Evolutionary conservation across 257 asterid genomes (phyloP), one percentile per base, ranked within the genome.

Genomic region (Solanum corneliomulleri): DNA sequence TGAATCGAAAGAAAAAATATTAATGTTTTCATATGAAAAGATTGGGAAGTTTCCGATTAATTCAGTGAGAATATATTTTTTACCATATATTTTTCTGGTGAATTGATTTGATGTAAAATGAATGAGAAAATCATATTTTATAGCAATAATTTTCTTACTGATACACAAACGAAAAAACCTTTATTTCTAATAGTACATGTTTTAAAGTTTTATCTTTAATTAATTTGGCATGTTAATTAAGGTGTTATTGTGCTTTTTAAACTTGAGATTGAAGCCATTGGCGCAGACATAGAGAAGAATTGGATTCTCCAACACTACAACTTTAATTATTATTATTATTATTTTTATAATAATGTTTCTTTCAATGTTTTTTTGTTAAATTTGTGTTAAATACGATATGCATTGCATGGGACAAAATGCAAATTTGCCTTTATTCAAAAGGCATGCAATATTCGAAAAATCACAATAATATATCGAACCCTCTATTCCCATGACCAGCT

Each of bases 361-460:
- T 71, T 31, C 25, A 70, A 70, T 31, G 44, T 33, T 70, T 70
- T 15, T 74, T 4, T 25, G 8, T 70, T 69, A 7, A 7, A 4
- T 69, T 71, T 18, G 31, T 39, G 52, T 39, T 39, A 75, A 56
- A 75, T 75, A 60, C 27, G 16, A 23, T 35, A 72, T 72, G 27
- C 80, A 35, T 33, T 35, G 80, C 80, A 72, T 83, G 47, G 86
- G 86, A 84, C 70, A 56, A 86, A 83, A 86, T 75, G 86, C 60
- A 77, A 77, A 77, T 77, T 15, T 44, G 15, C 16, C 25, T 78
- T 47, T 83, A 83, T 86, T 75, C 87, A 60, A 72, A 70, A 70
- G 85, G 89, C 11, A 33, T 87, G 86, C 27, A 21, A 52, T 87
- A 89, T 86, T 89, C 91, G 78, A 25, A 56, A 52, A n/a, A 52